phyloP scores from a whole-genome alignment of 2,329 filamentous ascomycete genomes.

The Colletotrichum melonis region DNA sequence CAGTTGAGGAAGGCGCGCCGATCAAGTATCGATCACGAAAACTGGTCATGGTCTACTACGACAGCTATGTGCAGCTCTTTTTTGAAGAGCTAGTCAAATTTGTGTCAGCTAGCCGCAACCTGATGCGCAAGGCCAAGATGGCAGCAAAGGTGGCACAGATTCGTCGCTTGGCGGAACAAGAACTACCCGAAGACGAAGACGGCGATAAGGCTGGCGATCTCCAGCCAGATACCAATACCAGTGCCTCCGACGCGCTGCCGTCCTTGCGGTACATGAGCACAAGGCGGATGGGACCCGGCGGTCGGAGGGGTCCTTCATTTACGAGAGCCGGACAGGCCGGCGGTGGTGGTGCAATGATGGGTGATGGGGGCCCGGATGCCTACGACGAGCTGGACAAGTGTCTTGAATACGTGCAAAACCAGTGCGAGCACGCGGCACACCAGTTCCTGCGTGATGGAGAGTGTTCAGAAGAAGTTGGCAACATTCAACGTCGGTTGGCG shows the following conservation, averaged over 20 bases:
- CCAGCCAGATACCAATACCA: slow-evolving; percentile 27
- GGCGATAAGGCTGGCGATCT: slow-evolving; percentile 49
- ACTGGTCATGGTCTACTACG: slow-evolving; percentile 92
- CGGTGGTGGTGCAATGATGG: slow-evolving; percentile 20
- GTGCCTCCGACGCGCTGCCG: slow-evolving; percentile 46
- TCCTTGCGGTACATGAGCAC: slow-evolving; percentile 54
- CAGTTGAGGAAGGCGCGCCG: slow-evolving; percentile 57
- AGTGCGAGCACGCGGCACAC: slow-evolving; percentile 89
- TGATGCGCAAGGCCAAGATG: slow-evolving; percentile 90
- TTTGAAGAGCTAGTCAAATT: slow-evolving; percentile 87
- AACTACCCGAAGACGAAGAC: slow-evolving; percentile 63
- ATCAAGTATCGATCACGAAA: slow-evolving; percentile 75
- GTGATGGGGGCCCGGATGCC: slow-evolving; percentile 53
- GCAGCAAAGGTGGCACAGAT: slow-evolving; percentile 78
- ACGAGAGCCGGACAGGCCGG: slow-evolving; percentile 32
- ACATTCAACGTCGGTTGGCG: slow-evolving; percentile 73
- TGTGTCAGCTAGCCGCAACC: slow-evolving; percentile 82
- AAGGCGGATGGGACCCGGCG: slow-evolving; percentile 44
- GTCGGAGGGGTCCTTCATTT: slow-evolving; percentile 33
- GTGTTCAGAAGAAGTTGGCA: slow-evolving; percentile 80
- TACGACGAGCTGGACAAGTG: slow-evolving; percentile 83
- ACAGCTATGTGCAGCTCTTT: slow-evolving; percentile 84
- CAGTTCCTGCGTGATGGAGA: slow-evolving; percentile 90
- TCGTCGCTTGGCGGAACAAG: slow-evolving; percentile 68
- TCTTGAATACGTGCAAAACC: slow-evolving; percentile 81